phyloP scores from a whole-genome alignment of 1,139 yeast genomes.

The Pneumocystis murina region DNA sequence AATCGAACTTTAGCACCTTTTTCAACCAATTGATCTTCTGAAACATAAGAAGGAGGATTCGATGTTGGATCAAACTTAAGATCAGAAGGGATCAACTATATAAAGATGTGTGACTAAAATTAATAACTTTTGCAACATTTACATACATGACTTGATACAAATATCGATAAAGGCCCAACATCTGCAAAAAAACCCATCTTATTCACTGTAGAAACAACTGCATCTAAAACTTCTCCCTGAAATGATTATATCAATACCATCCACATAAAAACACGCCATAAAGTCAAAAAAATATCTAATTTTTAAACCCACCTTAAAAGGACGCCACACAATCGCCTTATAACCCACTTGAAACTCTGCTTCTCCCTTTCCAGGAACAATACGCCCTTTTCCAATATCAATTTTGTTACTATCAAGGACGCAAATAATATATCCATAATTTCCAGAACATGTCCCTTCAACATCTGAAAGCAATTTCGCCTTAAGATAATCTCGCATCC shows the following conservation, averaged over 20 bases:
- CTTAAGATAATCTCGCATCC: conserved; percentile 84
- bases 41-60: conserved; percentile 95
- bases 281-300: too few relatives aligned
- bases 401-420: conserved; percentile 89
- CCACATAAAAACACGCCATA: neutral
- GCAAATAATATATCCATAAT: conserved; percentile 92
- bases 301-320: too few relatives aligned
- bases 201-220: conserved; percentile 83
- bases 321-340: conserved; percentile 95
- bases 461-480: conserved; percentile 86
- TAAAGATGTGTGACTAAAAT: neutral
- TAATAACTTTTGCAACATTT: neutral
- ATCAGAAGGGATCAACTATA: conserved; percentile 67
- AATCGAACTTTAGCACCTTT: conserved; percentile 87
- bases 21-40: conserved; percentile 88
- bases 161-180: conserved; percentile 91
- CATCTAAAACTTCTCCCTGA: conserved; percentile 89
- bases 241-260: neutral
- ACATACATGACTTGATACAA: conserved; percentile 67
- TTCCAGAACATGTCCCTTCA: conserved; percentile 98
- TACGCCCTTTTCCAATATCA: conserved; percentile 88
- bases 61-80: conserved; percentile 91
- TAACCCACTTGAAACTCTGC: conserved; percentile 95
- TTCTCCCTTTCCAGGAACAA: conserved; percentile 78
- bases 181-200: conserved; percentile 96